Evolutionary conservation across 495 filamentous ascomycete species (phyloP), one percentile per base, ranked within the genome.

Genomic region (Chlorociboria aeruginascens): DNA sequence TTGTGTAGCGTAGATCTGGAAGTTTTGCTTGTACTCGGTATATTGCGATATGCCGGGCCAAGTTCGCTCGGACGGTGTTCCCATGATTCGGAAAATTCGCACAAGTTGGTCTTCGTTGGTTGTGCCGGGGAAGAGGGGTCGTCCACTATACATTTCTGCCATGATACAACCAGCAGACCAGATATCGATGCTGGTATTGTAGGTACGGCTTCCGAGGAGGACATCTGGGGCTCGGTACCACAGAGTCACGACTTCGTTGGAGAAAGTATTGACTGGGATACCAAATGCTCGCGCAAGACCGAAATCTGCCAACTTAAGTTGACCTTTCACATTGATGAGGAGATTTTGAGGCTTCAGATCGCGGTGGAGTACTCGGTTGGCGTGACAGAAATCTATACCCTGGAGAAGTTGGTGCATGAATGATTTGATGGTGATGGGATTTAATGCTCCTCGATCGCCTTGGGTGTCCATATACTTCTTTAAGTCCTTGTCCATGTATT

Each of bases 391-490:
- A 32, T 88, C 89, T 60, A 95, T 95, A 32, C 90, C 89, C 58
- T 85, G 80, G 34, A 97, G 75, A 12, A 97, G 78, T 64, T 97
- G 89, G 67, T 87, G 84, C 88, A 95, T 95, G 74, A 95, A 97
- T 20, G 85, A 90, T 66, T 95, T 97, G 72, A 97, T 93, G 34
- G 85, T 88, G 34, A 72, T 65, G 30, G 86, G 84, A 61, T 89
- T 84, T 35, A 97, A 69, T 17, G 84, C 82, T 29, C 90, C 89
- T 45, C 86, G 75, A 38, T 90, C 82, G 54, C 85, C 84, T 28
- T 85, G 77, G 13, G 80, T 81, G 57, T 99, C 92, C 92, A 99
- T 99, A 67, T 95, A 97, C 63, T 90, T 92, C 74, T 99, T 99
- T n/a, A 99, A 70, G 59, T 99, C 92, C 56, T 89, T 81, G 65